A percentile compares a stretch with the other conserved stretches of the same genome.
These are phyloP conservation scores for Aspergillus baeticus DNA, from an alignment of 495 filamentous ascomycete genomes.

Conservation along the genomic window DNA sequence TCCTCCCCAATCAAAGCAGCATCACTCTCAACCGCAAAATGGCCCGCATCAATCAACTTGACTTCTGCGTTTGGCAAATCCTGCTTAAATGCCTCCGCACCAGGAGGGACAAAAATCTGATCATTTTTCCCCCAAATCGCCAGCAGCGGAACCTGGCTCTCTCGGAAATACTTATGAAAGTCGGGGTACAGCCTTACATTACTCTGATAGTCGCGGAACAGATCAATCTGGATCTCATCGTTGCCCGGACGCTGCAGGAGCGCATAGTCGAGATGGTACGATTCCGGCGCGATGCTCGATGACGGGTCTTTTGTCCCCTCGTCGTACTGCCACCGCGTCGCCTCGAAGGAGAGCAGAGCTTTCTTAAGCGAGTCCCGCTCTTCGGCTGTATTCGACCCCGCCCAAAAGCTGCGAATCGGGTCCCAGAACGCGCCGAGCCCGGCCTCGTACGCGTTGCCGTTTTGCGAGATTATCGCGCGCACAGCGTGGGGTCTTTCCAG, in stretches of 20 bases:
- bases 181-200: constrained; percentile 55
- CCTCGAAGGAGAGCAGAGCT: constrained; percentile 41
- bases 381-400: constrained; percentile 26
- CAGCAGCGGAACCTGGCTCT: constrained; percentile 53
- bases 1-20: constrained; percentile 44
- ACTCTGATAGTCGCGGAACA: constrained; percentile 57
- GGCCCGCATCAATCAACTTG: constrained; percentile 55
- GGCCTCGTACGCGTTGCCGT: constrained; percentile 63
- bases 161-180: constrained; percentile 59
- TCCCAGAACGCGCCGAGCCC: constrained; percentile 60
- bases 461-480: constrained; percentile 57
- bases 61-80: constrained; percentile 54
- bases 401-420: constrained; percentile 49
- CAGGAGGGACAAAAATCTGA: constrained; percentile 52
- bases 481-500: constrained; percentile 46
- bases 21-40: constrained; percentile 63
- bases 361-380: constrained; percentile 37
- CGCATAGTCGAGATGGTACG: constrained; percentile 49
- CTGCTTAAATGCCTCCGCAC: constrained; percentile 58
- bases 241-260: constrained; percentile 51
- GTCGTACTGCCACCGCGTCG: constrained; percentile 56
- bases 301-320: constrained; percentile 38
- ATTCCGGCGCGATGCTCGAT: constrained; percentile 47
- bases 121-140: constrained; percentile 65
- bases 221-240: constrained; percentile 54